These are phyloP conservation scores for Xylariomycetidae sp. DNA, from an alignment of 2,329 filamentous ascomycete species.

Conservation along the genomic window DNA sequence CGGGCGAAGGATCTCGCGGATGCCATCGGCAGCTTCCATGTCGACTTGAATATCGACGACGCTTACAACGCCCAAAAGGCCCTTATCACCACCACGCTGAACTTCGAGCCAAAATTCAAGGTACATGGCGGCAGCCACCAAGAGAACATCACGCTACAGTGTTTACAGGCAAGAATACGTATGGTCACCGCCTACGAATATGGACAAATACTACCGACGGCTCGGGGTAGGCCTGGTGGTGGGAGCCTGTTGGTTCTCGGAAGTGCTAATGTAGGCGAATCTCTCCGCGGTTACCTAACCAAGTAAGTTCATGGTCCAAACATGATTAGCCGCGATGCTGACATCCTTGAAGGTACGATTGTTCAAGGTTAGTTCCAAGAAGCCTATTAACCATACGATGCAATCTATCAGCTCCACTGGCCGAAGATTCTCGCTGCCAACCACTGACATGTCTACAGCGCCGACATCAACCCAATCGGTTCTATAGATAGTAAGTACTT, in stretches of 20 bases:
- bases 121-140: conserved; percentile 55
- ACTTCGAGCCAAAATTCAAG: conserved; percentile 31
- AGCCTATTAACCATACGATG: too few species aligned
- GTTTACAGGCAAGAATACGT: conserved; percentile 56
- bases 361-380: too few species aligned
- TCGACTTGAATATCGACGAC: conserved; percentile 2
- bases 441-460: too few species aligned
- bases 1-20: conserved; percentile 2
- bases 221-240: conserved; percentile 48
- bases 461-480: conserved; percentile 52
- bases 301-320: conserved; percentile 11
- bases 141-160: conserved; percentile 62
- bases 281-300: conserved; percentile 35
- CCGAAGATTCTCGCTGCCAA: too few species aligned
- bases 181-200: conserved; percentile 62
- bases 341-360: too few species aligned
- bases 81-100: not conserved
- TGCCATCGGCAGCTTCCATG: conserved; percentile 1
- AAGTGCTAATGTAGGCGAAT: conserved; percentile 35
- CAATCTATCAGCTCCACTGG: too few species aligned
- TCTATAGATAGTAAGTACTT: conserved; percentile 55
- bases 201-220: conserved; percentile 56
- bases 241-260: conserved; percentile 62
- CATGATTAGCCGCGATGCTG: too few species aligned
- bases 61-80: not conserved